Conservation (phyloP, 2,329 filamentous ascomycete species). For the Botryosphaeria dothidea region DNA sequence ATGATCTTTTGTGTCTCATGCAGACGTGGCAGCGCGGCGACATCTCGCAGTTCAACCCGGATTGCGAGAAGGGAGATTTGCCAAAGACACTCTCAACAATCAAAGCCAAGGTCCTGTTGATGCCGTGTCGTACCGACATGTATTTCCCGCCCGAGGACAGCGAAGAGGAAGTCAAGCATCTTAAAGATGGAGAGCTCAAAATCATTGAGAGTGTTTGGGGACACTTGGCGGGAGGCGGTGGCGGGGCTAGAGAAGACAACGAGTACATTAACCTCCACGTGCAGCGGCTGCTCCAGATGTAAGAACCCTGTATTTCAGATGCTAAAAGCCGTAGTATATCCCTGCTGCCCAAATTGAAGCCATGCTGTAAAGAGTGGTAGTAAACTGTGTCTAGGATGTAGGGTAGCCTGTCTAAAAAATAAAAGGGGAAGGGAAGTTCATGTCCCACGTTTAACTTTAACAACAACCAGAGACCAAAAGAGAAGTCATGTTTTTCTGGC, state of each 20-base stretch:
- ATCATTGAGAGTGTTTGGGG: constrained; percentile 44
- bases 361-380: no score
- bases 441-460: no score
- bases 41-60: constrained; percentile 28
- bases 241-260: constrained; percentile 32
- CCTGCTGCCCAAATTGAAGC: no score
- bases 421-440: no score
- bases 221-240: constrained; percentile 42
- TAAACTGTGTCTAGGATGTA: no score
- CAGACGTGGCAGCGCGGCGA: constrained; percentile 47
- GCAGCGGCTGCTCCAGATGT: neutral
- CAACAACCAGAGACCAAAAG: no score
- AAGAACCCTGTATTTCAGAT: neutral
- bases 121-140: constrained; percentile 43
- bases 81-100: constrained; percentile 37
- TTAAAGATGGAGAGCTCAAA: constrained; percentile 33
- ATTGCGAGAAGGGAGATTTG: constrained; percentile 32
- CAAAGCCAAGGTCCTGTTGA: constrained; percentile 38
- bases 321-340: no score
- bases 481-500: no score
- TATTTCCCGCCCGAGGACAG: constrained; percentile 45
- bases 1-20: constrained; percentile 40
- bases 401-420: no score
- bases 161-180: constrained; percentile 36
- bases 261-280: neutral